These are phyloP conservation scores for Pseudogymnoascus sp. DNA, from an alignment of 2,329 filamentous ascomycete species.

Conservation along the genomic window DNA sequence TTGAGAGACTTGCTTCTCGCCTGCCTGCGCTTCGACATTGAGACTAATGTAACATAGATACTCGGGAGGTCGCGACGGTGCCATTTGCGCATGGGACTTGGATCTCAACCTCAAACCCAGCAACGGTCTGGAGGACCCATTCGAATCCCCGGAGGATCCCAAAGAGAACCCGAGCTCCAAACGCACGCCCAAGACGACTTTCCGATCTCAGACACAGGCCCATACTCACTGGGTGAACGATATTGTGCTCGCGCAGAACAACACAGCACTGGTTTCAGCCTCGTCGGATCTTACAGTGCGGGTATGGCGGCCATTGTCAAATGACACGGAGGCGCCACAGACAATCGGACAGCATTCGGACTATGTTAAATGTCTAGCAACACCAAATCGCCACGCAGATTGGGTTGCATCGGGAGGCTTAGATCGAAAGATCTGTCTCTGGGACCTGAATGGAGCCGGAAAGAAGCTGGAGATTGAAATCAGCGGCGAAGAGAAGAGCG, in stretches of 20 bases:
- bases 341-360: conserved; percentile 91
- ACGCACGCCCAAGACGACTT: conserved; percentile 44
- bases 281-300: conserved; percentile 70
- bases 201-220: conserved; percentile 58
- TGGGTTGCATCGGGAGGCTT: conserved; percentile 95
- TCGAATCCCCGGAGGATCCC: conserved; percentile 26
- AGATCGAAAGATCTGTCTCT: conserved; percentile 84
- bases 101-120: conserved; percentile 54
- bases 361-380: conserved; percentile 91
- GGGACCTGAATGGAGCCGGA: conserved; percentile 85
- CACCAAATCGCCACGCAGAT: conserved; percentile 60
- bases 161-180: conserved; percentile 26
- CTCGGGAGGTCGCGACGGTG: conserved; percentile 89
- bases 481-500: conserved; percentile 70
- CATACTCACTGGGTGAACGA: conserved; percentile 77
- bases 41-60: conserved; percentile 53
- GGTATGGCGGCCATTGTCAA: conserved; percentile 68
- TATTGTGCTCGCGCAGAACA: conserved; percentile 58
- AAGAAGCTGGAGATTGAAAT: conserved; percentile 83
- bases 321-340: conserved; percentile 57
- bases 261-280: conserved; percentile 61
- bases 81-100: conserved; percentile 93
- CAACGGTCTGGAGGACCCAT: conserved; percentile 22
- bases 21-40: conserved; percentile 10
- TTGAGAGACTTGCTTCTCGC: conserved; percentile 12